These are phyloP conservation scores for Cyphellophora attinorum DNA, from an alignment of 2,329 filamentous ascomycete genomes.

Conservation along the genomic window DNA sequence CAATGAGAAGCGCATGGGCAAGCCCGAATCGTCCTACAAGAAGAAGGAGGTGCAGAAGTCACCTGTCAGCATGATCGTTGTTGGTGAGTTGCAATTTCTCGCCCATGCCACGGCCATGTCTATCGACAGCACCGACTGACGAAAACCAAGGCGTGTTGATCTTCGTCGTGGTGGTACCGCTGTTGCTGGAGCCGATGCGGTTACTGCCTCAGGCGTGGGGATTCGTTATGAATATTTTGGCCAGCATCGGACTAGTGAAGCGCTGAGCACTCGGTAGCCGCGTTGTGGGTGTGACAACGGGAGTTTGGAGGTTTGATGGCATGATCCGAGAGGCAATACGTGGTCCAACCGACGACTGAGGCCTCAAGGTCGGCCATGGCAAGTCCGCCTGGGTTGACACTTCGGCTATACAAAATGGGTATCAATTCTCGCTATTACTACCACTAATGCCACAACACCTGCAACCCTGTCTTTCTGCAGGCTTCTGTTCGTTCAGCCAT, in stretches of 20 bases:
- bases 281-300: neutral
- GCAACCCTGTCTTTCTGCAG: too few relatives aligned
- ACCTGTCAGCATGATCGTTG: constrained; percentile 48
- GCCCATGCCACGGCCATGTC: too few relatives aligned
- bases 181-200: constrained; percentile 40
- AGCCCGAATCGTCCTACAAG: constrained; percentile 34
- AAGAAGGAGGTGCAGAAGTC: constrained; percentile 41
- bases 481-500: too few relatives aligned
- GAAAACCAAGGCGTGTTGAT: constrained; percentile 50
- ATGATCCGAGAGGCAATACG: too few relatives aligned
- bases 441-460: too few relatives aligned
- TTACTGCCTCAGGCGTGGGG: constrained; percentile 35
- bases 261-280: constrained; percentile 5
- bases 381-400: too few relatives aligned
- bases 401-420: too few relatives aligned
- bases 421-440: too few relatives aligned
- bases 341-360: too few relatives aligned
- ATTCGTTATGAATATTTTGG: constrained; percentile 17
- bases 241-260: constrained; percentile 14
- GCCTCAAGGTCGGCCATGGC: too few relatives aligned
- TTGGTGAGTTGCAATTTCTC: constrained; percentile 35
- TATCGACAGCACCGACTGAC: neutral
- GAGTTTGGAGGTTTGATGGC: too few relatives aligned
- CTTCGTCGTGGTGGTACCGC: constrained; percentile 54
- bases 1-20: constrained; percentile 53